Evolutionary conservation across 2,329 filamentous ascomycete species (phyloP), one percentile per base, ranked within the genome.

Genomic region (Ophiostoma sp.): DNA sequence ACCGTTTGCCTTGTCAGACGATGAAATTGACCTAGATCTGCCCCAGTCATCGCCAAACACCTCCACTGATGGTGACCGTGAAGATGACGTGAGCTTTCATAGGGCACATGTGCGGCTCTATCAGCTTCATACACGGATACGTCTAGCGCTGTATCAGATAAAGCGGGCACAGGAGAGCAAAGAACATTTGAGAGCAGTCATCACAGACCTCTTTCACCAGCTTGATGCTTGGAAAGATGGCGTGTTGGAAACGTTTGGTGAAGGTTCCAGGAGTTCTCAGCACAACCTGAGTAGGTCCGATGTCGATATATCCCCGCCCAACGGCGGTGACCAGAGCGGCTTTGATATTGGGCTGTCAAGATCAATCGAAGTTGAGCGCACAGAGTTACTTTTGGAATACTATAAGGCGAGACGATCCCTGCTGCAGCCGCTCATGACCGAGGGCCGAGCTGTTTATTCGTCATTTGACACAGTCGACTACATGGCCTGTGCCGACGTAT

Each of bases 1-100:
- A 8, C 73, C 73, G 7, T 73, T 72, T 64, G 72, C 68, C 1
- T 23, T 73, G 6, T 66, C 69, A 4, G 73, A 73, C 39, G 71
- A 72, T 6, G 72, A 71, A 27, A 72, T 73, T 41, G 72, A 73
- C 36, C 67, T 70, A 2, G 52, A 41, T 6, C 39, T 73, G 68
- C 68, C 71, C 31, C 27, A 1, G n/a, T 31, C 20, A 10, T 15
- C 3, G 44, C 67, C 13, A 41, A 65, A 3, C 23, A 65, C 8
- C 15, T 64, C 17, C 31, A 36, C n/a, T 54, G 52, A 27, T 8
- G n/a, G 23, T 10, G 52, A 23, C 27, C 27, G 3, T 4, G 64
- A 64, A 31, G 7, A 23, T 3, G 36, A 36, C 15, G 33, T 69
- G 1, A 44, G 71, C 54, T 69, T 69, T 36, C 71, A 72, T 39